Base-by-base conservation (phyloP, 805 yeast species). In the Pichia scutulata region DNA sequence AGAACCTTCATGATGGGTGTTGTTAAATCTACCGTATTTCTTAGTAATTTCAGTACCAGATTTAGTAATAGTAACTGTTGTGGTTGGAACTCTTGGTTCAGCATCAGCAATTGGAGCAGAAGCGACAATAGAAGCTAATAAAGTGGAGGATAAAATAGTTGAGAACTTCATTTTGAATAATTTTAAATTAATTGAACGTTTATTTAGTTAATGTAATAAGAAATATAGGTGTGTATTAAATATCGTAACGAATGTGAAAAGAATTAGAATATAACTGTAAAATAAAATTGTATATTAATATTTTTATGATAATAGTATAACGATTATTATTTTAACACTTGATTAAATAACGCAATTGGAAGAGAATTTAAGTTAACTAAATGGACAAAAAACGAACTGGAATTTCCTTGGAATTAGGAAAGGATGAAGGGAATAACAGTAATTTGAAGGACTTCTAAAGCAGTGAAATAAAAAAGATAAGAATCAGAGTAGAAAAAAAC, bases 11-110 rank as follows among this genome's bases (percentile, higher is more conserved):
- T 45, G 48, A 40, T 54, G 57, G 44, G 76, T 72, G 57, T 72
- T 74, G 71, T 78, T 73, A 59, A 78, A 78, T 62, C 70, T 73
- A 59, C 86, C 86, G 53, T 69, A 70, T 55, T 64, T 72, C 69
- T 80, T 81, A 43, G 72, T 81, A 77, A 48, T 68, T 24, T 10
- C 30, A 50, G 76, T 63, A 16, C 66, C 57, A 19, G 69, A 53
- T 44, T 55, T 59, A 24, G 64, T 57, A 50, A 64, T 58, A 21
- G 70, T 69, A 23, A 56, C 60, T 23, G 71, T 67, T 57, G 61
- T 62, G 36, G 69, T 61, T 42, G 61, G 62, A 41, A 55, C 57
- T 43, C 56, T 52, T 8, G 63, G 54, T n/a, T 67, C 57, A 54
- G 67, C 64, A 51, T 69, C 70, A 47, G 73, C 65, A 51, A 42